Conservation (phyloP, 2,329 filamentous ascomycete genomes). For the Penicillium sp. region DNA sequence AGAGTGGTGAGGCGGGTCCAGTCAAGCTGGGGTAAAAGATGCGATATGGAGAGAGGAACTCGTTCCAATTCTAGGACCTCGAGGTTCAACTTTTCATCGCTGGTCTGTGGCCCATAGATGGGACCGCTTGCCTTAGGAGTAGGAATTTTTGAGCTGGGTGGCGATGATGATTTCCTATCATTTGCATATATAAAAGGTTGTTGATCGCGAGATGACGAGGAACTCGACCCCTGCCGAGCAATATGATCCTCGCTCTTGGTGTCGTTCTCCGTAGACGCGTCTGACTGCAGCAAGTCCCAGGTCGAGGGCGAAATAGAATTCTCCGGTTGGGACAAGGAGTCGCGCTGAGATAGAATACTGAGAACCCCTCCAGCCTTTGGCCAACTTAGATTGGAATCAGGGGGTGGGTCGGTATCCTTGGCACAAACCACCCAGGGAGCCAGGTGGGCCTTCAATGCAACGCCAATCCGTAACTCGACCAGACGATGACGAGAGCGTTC, state of each 20-base stretch:
- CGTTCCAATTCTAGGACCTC: constrained; percentile 73
- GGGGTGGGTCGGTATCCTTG: constrained; percentile 10
- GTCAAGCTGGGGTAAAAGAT: constrained; percentile 70
- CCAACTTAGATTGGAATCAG: constrained; percentile 25
- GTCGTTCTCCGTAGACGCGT: not conserved
- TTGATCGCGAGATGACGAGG: not conserved
- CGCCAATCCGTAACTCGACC: constrained; percentile 70
- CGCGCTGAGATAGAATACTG: constrained; percentile 25
- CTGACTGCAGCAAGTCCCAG: constrained; percentile 3
- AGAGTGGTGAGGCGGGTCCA: constrained; percentile 70
- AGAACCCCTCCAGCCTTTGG: constrained; percentile 36
- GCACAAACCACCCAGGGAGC: constrained; percentile 27
- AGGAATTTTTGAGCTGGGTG: not conserved
- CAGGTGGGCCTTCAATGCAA: constrained; percentile 50
- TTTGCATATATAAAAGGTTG: not conserved
- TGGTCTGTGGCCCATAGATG: constrained; percentile 13
- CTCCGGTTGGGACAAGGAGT: constrained; percentile 5
- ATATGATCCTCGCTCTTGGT: not conserved
- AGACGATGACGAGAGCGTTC: constrained; percentile 66
- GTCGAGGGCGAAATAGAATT: not conserved
- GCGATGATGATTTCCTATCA: not conserved
- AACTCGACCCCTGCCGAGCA: not conserved
- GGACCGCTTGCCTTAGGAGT: constrained; percentile 3
- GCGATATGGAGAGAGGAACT: constrained; percentile 68
- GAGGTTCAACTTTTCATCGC: constrained; percentile 57